Percentiles rank a stretch among this genome's conserved stretches.
Conservation (phyloP, 164 flowering plant genomes). For the Warburgia ugandensis region DNA sequence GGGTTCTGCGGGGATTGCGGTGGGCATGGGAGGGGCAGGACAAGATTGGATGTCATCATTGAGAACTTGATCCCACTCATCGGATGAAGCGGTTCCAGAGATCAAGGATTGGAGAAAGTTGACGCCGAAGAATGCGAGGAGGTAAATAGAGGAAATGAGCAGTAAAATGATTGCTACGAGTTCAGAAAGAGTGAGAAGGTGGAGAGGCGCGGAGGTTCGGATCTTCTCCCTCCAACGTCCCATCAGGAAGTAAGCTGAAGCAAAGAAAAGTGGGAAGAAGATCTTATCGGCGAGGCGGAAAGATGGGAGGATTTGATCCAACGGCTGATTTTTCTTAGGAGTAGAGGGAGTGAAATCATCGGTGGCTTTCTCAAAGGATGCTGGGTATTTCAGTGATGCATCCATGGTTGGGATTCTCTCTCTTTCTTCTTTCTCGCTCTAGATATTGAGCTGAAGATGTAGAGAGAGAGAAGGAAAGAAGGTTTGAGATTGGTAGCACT, state of each 20-base stretch:
- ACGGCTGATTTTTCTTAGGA: slow-evolving; percentile 11
- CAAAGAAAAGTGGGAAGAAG: slow-evolving; percentile 78
- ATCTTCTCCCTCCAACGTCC: slow-evolving; percentile 83
- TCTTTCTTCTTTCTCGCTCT: too few relatives aligned
- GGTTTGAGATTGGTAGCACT: too few relatives aligned
- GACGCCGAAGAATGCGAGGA: slow-evolving; percentile 75
- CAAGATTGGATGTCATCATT: slow-evolving; percentile 5
- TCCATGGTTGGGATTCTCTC: too few relatives aligned
- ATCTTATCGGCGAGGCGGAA: slow-evolving; percentile 57
- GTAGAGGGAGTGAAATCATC: too few relatives aligned
- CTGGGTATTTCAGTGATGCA: too few relatives aligned
- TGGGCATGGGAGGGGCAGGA: neutral
- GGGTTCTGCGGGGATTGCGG: neutral
- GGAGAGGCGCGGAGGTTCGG: slow-evolving; percentile 64
- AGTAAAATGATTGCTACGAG: slow-evolving; percentile 51
- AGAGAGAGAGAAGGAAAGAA: too few relatives aligned
- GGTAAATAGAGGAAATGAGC: slow-evolving; percentile 68
- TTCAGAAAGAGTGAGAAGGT: slow-evolving; percentile 54
- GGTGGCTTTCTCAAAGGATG: too few relatives aligned
- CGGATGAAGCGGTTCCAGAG: slow-evolving; percentile 26
- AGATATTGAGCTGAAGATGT: too few relatives aligned
- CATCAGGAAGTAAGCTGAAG: slow-evolving; percentile 62
- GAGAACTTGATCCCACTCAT: slow-evolving; percentile 35
- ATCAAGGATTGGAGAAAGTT: slow-evolving; percentile 59
- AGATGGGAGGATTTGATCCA: slow-evolving; percentile 68